Evolutionary conservation across 257 asterid species (phyloP), one percentile per base, ranked within the genome.

Genomic region (Avicennia marina): DNA sequence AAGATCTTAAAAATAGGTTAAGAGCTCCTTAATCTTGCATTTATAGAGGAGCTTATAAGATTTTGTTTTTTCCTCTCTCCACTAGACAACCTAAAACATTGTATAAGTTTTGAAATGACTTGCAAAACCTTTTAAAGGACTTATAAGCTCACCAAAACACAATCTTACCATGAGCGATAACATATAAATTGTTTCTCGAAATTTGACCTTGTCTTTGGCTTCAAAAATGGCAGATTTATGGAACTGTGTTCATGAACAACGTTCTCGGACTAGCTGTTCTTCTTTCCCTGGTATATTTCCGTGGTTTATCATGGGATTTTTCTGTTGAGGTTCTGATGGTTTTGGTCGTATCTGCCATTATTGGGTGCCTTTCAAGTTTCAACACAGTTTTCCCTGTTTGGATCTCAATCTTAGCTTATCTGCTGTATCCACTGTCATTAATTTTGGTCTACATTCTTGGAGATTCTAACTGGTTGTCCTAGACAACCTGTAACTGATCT

Each of bases 211-310:
- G 18, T 19, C 29, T 19, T 50, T 40, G 29, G 1, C 2, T 58
- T n/a, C 19, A 15, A 53, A 58, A 19, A 17, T 22, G 50, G 83
- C 85, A 83, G 85, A 75, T 80, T 41, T 83, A 83, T 17, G 81
- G 85, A 2, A 80, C 83, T 0, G 81, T 70, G 25, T 77, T 78
- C 76, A 69, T 68, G 76, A 83, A 80, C 77, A 80, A 80, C 60
- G 8, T 75, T 45, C 71, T 83, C 41, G 93, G 85, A 38, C 53
- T 80, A 40, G 47, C 36, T 2, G 87, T 77, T 11, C 85, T 79
- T 27, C 79, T 79, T 10, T 72, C 74, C 4, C 49, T 82, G 25
- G 56, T 72, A 21, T 79, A 53, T 69, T 76, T 67, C 11, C 74
- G 87, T 0, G 73, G 77, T 13, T 32, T 77, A 29, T 19, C 79